phyloP scores from a whole-genome alignment of 83 land plant species.

The Diphasiastrum complanatum region DNA sequence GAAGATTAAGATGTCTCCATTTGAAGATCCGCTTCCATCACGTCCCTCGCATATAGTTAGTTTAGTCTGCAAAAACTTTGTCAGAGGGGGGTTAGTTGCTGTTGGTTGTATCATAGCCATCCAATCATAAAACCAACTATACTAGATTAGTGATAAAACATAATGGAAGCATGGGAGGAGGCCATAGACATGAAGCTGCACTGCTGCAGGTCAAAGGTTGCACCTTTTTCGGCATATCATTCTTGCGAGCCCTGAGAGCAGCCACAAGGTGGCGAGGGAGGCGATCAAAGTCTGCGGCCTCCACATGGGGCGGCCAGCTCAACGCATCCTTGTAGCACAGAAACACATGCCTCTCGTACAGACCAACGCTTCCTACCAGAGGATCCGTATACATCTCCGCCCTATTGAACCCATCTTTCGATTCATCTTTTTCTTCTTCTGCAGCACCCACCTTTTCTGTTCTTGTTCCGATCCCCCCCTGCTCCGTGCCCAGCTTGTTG shows the following conservation, averaged over 20 bases:
- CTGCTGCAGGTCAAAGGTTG: background rate
- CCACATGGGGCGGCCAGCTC: conserved; percentile 13
- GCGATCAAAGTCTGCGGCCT: conserved; percentile 10
- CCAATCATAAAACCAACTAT: background rate
- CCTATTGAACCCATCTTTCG: too few species aligned
- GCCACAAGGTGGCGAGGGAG: conserved; percentile 12
- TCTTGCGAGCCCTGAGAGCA: conserved; percentile 38
- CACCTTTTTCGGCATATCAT: conserved; percentile 46
- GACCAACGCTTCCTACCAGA: background rate
- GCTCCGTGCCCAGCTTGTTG: too few species aligned
- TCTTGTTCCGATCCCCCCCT: too few species aligned
- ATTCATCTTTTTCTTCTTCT: too few species aligned
- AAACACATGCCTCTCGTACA: conserved; percentile 14
- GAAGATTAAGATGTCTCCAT: conserved; percentile 76
- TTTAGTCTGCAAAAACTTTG: conserved; percentile 42
- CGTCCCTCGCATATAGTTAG: conserved; percentile 78
- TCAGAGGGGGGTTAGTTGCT: background rate
- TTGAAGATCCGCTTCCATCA: conserved; percentile 73
- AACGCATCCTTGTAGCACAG: conserved; percentile 17
- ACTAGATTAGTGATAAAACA: background rate
- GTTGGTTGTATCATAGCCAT: background rate
- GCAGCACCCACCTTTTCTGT: too few species aligned
- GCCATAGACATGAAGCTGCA: background rate
- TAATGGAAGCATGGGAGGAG: background rate
- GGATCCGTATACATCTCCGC: too few species aligned